Evolutionary conservation across 1,284 basidiomycete genomes (phyloP).

Genomic region (Malassezia equina): DNA sequence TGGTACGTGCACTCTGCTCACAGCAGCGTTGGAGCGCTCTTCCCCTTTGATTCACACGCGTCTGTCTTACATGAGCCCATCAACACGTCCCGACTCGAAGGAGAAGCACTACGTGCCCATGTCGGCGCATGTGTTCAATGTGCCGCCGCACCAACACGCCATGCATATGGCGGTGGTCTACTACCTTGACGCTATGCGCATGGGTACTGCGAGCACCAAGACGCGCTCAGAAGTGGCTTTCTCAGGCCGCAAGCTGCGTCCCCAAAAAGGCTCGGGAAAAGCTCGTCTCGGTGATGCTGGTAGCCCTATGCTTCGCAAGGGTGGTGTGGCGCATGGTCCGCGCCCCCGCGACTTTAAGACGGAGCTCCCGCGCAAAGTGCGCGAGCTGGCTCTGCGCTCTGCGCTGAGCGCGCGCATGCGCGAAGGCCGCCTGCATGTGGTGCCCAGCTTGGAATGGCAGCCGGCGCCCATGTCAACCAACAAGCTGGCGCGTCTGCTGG

Average conservation of each 20-base stretch:
- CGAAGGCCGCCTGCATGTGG: slow-evolving; percentile 65
- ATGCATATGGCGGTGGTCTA: slow-evolving; percentile 86
- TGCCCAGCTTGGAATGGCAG: slow-evolving; percentile 53
- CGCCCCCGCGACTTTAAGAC: slow-evolving; percentile 83
- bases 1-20: neutral
- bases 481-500: slow-evolving; percentile 28
- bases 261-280: slow-evolving; percentile 80
- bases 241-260: slow-evolving; percentile 75
- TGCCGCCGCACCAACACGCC: slow-evolving; percentile 76
- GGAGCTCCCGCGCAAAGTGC: slow-evolving; percentile 75
- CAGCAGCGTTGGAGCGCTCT: slow-evolving; percentile 10
- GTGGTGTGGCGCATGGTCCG: slow-evolving; percentile 81
- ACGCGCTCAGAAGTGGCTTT: slow-evolving; percentile 78
- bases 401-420: slow-evolving; percentile 71
- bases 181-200: slow-evolving; percentile 73
- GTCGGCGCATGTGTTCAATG: slow-evolving; percentile 69
- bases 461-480: slow-evolving; percentile 35
- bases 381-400: slow-evolving; percentile 82
- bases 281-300: slow-evolving; percentile 82
- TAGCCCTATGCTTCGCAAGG: slow-evolving; percentile 79
- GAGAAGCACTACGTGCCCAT: slow-evolving; percentile 54
- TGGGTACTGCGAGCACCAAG: slow-evolving; percentile 83
- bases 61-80: slow-evolving; percentile 11
- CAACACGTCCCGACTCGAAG: slow-evolving; percentile 2
- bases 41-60: slow-evolving; percentile 12